phyloP scores from a whole-genome alignment of 176 grass and related monocot species.

The Leersia perrieri region DNA sequence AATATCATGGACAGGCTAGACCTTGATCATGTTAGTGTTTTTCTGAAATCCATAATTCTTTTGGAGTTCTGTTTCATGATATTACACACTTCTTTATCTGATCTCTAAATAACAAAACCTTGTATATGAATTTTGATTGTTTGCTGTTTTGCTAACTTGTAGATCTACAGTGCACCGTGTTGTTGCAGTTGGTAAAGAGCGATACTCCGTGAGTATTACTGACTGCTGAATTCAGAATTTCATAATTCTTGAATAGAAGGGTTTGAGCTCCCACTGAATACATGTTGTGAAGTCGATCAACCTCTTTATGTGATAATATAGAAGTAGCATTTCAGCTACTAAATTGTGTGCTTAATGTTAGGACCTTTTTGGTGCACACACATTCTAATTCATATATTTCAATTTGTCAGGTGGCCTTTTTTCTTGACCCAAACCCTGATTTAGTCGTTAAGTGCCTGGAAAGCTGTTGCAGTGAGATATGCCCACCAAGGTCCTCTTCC shows the following conservation, averaged over 20 bases:
- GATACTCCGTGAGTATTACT: constrained; percentile 70
- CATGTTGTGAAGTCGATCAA: not conserved
- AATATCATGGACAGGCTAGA: constrained; percentile 5
- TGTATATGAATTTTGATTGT: not conserved
- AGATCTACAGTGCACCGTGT: constrained; percentile 90
- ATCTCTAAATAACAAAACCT: not conserved
- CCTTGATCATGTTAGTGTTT: not conserved
- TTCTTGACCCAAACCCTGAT: constrained; percentile 64
- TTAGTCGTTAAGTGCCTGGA: constrained; percentile 71
- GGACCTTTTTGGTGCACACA: not conserved
- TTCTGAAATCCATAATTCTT: constrained; percentile 6
- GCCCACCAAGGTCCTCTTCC: constrained; percentile 62
- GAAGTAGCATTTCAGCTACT: too few species aligned
- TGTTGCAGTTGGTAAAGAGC: constrained; percentile 58
- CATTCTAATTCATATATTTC: constrained; percentile 30
- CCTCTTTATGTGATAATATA: not conserved
- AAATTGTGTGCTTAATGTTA: not conserved
- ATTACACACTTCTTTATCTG: not conserved
- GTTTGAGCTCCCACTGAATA: not conserved
- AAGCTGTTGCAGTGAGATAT: constrained; percentile 62
- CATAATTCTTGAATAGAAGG: not conserved
- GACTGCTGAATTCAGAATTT: not conserved
- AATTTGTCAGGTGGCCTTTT: constrained; percentile 61
- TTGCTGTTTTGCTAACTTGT: constrained; percentile 2
- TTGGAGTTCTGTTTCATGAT: constrained; percentile 1